Percentiles rank a stretch among this genome's conserved stretches.
These are phyloP conservation scores for Raddia guianensis DNA, from an alignment of 176 grass and related monocot genomes.

Conservation along the genomic window DNA sequence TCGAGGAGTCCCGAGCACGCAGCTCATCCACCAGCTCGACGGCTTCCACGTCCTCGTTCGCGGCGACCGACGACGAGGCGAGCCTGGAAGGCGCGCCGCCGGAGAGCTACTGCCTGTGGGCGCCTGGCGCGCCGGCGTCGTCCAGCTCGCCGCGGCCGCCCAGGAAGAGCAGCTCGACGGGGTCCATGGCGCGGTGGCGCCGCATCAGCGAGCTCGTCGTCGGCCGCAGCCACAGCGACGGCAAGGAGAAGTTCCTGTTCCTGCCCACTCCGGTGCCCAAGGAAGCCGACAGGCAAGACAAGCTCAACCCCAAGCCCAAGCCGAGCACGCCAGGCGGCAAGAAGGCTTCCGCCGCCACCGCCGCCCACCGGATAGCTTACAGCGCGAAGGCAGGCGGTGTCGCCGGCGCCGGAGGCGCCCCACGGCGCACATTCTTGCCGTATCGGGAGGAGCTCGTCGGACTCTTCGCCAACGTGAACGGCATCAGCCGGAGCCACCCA, in stretches of 20 bases:
- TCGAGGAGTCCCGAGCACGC: constrained; percentile 61
- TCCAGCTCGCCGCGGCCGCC: neutral
- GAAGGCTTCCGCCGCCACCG: neutral
- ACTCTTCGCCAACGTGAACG: constrained; percentile 61
- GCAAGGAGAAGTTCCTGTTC: constrained; percentile 94
- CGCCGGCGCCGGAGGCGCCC: neutral
- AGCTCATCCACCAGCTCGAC: constrained; percentile 16
- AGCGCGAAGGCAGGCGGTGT: neutral
- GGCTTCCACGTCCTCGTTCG: constrained; percentile 41
- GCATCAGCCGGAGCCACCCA: constrained; percentile 51
- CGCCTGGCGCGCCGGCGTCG: constrained; percentile 28
- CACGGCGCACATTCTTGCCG: constrained; percentile 76
- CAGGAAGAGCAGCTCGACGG: constrained; percentile 81
- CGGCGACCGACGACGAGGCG: constrained; percentile 1
- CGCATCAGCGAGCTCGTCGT: constrained; percentile 78
- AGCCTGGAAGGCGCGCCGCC: constrained; percentile 52
- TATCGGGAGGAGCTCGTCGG: constrained; percentile 66
- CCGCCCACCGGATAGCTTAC: constrained; percentile 52
- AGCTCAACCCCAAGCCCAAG: neutral
- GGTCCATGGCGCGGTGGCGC: constrained; percentile 81
- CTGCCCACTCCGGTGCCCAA: constrained; percentile 31
- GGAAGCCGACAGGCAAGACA: neutral
- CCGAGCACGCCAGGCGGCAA: neutral
- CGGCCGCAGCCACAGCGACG: constrained; percentile 87
- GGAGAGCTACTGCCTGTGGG: constrained; percentile 79